Base-by-base conservation (phyloP, 2,329 filamentous ascomycete species). In the Dichotomopilus funicola region DNA sequence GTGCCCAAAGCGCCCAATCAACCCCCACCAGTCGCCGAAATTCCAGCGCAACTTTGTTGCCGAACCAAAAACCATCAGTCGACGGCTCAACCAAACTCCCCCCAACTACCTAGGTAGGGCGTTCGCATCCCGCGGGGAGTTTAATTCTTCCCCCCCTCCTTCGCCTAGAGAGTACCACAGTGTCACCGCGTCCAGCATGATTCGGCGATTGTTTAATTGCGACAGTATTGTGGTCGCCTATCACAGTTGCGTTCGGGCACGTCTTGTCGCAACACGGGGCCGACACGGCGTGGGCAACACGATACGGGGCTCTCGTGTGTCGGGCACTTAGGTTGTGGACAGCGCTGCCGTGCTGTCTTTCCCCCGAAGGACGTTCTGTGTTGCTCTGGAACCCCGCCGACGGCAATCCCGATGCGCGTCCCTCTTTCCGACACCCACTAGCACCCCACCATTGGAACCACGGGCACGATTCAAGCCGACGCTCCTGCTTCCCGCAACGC, bases 401-500 rank as follows among this genome's bases (percentile, higher is more conserved):
- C 57, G 54, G 57, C 45, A 56, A 57, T 57, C 37, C 54, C 57
- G 57, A 57, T 55, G 47, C 48, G 44, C 10, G 19, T 44, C 48
- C 48, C 49, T 52, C 54, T 42, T 48, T 13, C 2, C 48, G 7
- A 10, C 8, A 19, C 19, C 51, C n/a, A 52, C 51, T 42, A 47
- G 19, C 19, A 27, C 19, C 19, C 19, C 19, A 27, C 19, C 19
- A 27, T 27, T 27, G 19, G 19, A 27, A 54, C 53, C 52, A 36
- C 43, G 33, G 40, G 27, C 10, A 12, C 37, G 36, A n/a, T 34
- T 27, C 19, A 27, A 27, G 19, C 31, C 33, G 35, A 38, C 41
- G 6, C 49, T 11, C 34, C 19, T 50, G 45, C 49, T 35, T 55
- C 36, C 46, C 53, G 19, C 19, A 27, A 27, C 19, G 19, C 19